Base-by-base conservation (phyloP, 768 basidiomycete genomes). In the Mycena metata region DNA sequence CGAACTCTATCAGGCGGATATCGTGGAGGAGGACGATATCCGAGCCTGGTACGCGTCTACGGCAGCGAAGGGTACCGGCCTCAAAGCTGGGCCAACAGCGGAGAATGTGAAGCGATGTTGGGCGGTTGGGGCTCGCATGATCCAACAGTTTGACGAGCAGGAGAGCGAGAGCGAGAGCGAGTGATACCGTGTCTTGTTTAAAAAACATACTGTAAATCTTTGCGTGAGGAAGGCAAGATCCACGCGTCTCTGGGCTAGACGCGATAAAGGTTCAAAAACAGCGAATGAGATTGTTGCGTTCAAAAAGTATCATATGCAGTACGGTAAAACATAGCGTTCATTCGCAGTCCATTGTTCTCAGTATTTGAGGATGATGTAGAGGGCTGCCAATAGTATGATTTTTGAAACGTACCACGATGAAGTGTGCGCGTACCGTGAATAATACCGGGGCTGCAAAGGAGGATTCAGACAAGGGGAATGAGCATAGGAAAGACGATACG, bases 11-110 rank as follows among this genome's bases (percentile, higher is more conserved):
- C 93, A 97, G 75, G 85, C 86, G n/a, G 97, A 99, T 77, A 87
- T 98, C 50, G 90, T 98, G 3, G 93, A 94, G 55, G 96, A 96
- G 74, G 92, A 95, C 57, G 91, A 95, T 70, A 91, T 98, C 71
- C 89, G 94, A n/a, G 84, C 82, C 55, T 99, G 97, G 97, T 91
- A 96, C 78, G 82, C 77, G 60, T 83, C 81, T 56, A 85, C 87
- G 24, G 80, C 75, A 54, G 88, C 90, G 33, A 85, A 83, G 75
- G 92, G 86, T 36, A 83, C 82, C 58, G 86, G 82, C 10, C 70
- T 82, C 24, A 83, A 82, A 58, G 68, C 79, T 15, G 82, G 81
- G 5, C 69, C 73, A 23, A 74, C 82, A 42, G 75, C 78, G 36
- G 91, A 90, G 61, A 91, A 90, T 72, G 75, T 91, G 59, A 82